Evolutionary conservation across 495 filamentous ascomycete species (phyloP).

Genomic region (Penicillium waksmanii): DNA sequence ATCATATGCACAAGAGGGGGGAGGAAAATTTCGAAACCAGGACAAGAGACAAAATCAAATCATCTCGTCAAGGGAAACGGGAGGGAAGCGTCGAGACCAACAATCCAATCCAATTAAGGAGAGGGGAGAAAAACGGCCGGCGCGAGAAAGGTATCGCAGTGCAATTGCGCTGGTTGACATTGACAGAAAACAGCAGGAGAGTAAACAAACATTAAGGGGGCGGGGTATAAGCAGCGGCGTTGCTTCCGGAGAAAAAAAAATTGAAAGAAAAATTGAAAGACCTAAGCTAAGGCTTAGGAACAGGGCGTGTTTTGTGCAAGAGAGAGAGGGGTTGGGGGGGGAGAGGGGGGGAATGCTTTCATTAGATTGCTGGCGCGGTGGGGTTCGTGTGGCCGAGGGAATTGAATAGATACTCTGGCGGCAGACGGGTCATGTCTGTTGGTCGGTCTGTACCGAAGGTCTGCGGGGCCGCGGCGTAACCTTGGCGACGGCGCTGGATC

Average conservation of each 20-base stretch:
- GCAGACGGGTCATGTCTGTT: constrained; percentile 76
- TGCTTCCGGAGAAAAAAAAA: constrained; percentile 30
- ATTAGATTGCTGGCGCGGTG: constrained; percentile 43
- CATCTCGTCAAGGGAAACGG: not conserved
- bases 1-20: constrained; percentile 20
- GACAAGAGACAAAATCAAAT: not conserved
- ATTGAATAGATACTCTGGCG: constrained; percentile 79
- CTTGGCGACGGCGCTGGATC: constrained; percentile 80
- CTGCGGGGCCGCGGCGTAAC: constrained; percentile 82
- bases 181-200: constrained; percentile 4
- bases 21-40: constrained; percentile 1
- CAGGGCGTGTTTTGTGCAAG: constrained; percentile 25
- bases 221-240: constrained; percentile 35
- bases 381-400: constrained; percentile 47
- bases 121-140: constrained; percentile 17
- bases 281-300: constrained; percentile 33
- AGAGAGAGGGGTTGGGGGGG: not conserved
- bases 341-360: constrained; percentile 7
- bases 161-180: constrained; percentile 11
- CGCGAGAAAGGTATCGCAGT: constrained; percentile 16
- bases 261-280: not conserved
- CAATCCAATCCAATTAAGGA: constrained; percentile 1
- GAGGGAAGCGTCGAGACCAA: constrained; percentile 8
- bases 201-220: constrained; percentile 42
- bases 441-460: constrained; percentile 69